These are phyloP conservation scores for Penicillium sp. DNA, from an alignment of 2,329 filamentous ascomycete species.

Conservation along the genomic window DNA sequence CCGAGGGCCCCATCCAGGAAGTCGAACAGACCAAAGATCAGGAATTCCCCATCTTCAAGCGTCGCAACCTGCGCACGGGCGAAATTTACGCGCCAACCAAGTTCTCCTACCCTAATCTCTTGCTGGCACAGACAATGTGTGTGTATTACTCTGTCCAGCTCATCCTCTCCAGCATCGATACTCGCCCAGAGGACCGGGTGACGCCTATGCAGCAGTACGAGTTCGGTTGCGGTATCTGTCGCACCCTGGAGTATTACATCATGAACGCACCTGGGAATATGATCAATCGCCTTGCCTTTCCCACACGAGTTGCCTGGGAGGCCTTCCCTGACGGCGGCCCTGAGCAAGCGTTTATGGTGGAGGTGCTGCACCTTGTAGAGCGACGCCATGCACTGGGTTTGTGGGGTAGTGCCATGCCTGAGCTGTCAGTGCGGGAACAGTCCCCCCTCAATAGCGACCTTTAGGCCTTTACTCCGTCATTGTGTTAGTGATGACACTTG, in stretches of 20 bases:
- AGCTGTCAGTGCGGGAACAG: constrained; percentile 33
- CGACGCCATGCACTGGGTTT: constrained; percentile 37
- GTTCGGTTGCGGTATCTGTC: constrained; percentile 39
- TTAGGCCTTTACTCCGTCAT: neutral
- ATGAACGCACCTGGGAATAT: constrained; percentile 40
- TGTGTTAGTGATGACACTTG: neutral
- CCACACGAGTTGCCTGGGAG: constrained; percentile 42
- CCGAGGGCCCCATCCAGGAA: constrained; percentile 33
- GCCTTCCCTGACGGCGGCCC: constrained; percentile 36
- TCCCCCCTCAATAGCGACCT: constrained; percentile 24
- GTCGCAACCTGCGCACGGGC: constrained; percentile 38
- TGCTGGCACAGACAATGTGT: constrained; percentile 41
- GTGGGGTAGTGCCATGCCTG: constrained; percentile 41
- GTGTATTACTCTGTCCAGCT: constrained; percentile 38
- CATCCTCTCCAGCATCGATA: constrained; percentile 38
- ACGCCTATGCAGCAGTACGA: constrained; percentile 36
- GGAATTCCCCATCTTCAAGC: constrained; percentile 37
- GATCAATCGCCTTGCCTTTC: constrained; percentile 43
- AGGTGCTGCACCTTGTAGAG: constrained; percentile 39
- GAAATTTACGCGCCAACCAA: constrained; percentile 32
- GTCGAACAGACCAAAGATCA: constrained; percentile 27
- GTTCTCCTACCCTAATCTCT: constrained; percentile 39
- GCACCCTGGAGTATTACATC: constrained; percentile 40
- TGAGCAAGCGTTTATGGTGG: constrained; percentile 35
- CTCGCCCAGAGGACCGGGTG: constrained; percentile 32